Evolutionary conservation across 306 rosid species (phyloP).

Genomic region (Medicago lupulina): DNA sequence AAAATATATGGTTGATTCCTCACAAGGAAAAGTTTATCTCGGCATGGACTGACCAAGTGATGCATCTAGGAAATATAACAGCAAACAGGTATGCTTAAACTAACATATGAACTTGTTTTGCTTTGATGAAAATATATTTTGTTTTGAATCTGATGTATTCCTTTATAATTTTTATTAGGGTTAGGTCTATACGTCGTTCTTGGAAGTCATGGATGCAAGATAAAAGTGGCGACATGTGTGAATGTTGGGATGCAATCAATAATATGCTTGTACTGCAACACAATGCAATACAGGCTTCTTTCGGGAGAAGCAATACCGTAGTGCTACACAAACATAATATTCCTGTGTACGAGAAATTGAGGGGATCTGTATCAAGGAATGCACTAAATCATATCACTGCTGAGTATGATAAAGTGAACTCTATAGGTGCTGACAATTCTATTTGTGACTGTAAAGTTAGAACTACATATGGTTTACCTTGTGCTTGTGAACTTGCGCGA

Average conservation of each 20-base stretch:
- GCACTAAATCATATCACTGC: not conserved
- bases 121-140: not conserved
- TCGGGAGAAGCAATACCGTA: not conserved
- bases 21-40: slow-evolving; percentile 1
- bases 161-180: not conserved
- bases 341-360: not conserved
- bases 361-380: not conserved
- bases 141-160: not conserved
- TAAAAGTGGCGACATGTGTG: not conserved
- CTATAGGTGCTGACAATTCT: not conserved
- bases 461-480: not conserved
- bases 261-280: slow-evolving; percentile 5
- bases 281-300: not conserved
- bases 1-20: slow-evolving; percentile 3
- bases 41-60: not conserved
- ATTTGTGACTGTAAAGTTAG: not conserved
- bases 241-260: slow-evolving; percentile 1
- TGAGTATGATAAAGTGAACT: not conserved
- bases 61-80: slow-evolving; percentile 5
- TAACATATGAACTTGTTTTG: not conserved
- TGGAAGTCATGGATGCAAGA: not conserved
- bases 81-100: not conserved
- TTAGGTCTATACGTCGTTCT: not conserved
- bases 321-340: not conserved
- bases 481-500: not conserved